Evolutionary conservation across 148 eudicot species (phyloP).

Genomic region (Fagopyrum homotropicum): DNA sequence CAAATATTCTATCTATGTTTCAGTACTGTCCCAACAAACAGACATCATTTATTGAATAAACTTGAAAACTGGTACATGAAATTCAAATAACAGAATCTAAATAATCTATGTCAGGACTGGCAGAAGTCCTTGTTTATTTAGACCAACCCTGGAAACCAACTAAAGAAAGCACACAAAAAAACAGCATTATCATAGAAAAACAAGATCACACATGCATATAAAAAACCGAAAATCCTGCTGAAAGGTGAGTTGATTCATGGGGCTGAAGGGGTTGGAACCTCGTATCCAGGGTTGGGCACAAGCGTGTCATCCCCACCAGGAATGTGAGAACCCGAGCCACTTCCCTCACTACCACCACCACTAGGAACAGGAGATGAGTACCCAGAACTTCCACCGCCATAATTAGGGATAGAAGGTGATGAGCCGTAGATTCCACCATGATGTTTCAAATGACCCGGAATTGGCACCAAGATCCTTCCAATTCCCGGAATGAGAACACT

Average conservation of each 20-base stretch:
- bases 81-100: neutral
- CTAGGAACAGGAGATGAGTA: slow-evolving; percentile 1
- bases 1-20: neutral
- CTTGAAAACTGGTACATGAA: neutral
- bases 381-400: slow-evolving; percentile 17
- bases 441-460: neutral
- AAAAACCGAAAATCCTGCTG: neutral
- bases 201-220: neutral
- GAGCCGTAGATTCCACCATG: neutral
- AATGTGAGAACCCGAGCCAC: slow-evolving; percentile 13
- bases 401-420: neutral
- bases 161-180: neutral
- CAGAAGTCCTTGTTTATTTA: slow-evolving; percentile 10
- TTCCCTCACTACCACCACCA: slow-evolving; percentile 6
- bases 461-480: slow-evolving; percentile 31
- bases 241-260: neutral
- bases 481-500: slow-evolving; percentile 32
- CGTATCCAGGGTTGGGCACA: slow-evolving; percentile 32
- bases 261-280: slow-evolving; percentile 20
- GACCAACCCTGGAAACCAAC: slow-evolving; percentile 4
- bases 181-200: neutral
- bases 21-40: neutral
- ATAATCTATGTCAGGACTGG: neutral
- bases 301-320: slow-evolving; percentile 35
- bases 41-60: neutral